Base-by-base conservation (phyloP, 768 basidiomycete genomes). In the Suillus lakei region DNA sequence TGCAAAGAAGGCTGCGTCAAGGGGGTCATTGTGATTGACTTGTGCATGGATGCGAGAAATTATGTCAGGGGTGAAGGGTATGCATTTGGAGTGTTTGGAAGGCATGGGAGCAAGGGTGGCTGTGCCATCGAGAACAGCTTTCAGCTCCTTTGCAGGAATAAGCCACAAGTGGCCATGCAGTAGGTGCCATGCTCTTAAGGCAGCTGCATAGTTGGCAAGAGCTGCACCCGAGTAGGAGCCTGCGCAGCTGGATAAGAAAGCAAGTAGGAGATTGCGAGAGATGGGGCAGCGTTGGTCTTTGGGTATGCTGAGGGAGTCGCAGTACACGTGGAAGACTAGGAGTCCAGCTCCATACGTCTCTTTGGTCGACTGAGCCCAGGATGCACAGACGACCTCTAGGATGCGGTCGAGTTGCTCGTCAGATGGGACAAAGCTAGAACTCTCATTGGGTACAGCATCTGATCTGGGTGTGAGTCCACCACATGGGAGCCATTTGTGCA, bases 261-360 rank as follows among this genome's bases (percentile, higher is more conserved):
- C 32, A 0, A 61, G 62, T 0, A 76, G 28, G 0, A 74, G 38
- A 1, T 32, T 39, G 5, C 60, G 15, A 5, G 4, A 10, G 0
- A 66, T 68, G 0, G 74, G 74, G 10, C 61, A 48, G 6, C 74
- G 48, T 13, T 64, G 0, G 1, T 16, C 7, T 28, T 75, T 70
- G 1, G 61, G 53, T 4, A 73, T 63, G 2, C 32, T 23, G 1
- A 62, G 50, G 0, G 26, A 30, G 61, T 85, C 79, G 58, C 83
- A 84, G 60, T 77, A 83, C 0, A 77, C 70, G 46, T 84, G 83
- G 50, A 54, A 85, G 0, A 71, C 66, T 0, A 82, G 69, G 0
- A 85, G 71, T 1, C 83, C 81, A 0, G 78, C 64, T 0, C 78
- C 80, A 65, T 85, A 84, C 0, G 76, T 70, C 26, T 73, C 72